Percentiles rank a stretch among this genome's conserved stretches.
phyloP scores from a whole-genome alignment of 345 rosid species.

The Eucalyptus curtisii region DNA sequence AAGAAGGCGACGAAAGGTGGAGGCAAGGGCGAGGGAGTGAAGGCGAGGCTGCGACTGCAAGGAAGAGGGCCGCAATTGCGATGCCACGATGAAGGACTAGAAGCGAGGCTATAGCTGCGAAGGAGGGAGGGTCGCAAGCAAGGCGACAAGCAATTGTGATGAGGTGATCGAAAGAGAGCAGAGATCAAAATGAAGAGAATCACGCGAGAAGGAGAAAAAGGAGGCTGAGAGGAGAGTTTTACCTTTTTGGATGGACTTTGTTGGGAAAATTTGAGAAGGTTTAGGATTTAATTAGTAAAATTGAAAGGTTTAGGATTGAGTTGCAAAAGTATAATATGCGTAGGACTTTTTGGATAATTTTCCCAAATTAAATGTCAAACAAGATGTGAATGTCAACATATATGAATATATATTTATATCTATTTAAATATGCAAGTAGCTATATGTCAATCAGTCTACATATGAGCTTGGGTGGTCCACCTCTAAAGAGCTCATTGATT shows the following conservation, averaged over 20 bases:
- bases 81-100: rapidly evolving
- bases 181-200: too few species aligned
- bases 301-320: rapidly evolving
- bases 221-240: rapidly evolving
- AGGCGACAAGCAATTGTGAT: too few species aligned
- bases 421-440: background rate
- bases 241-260: too few species aligned
- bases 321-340: rapidly evolving
- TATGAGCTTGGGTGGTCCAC: background rate
- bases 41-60: too few species aligned
- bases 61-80: rapidly evolving
- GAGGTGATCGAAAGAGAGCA: too few species aligned
- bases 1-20: too few species aligned
- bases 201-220: rapidly evolving
- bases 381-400: background rate
- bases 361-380: background rate
- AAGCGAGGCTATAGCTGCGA: rapidly evolving
- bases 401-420: background rate
- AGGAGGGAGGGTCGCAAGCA: rapidly evolving
- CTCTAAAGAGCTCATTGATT: background rate
- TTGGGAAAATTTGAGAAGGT: rapidly evolving
- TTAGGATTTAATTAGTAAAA: too few species aligned
- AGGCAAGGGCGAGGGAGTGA: too few species aligned
- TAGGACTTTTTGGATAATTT: too few species aligned
- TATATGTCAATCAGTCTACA: background rate